Percentiles rank a stretch among this genome's conserved stretches.
These are phyloP conservation scores for Magnusiomyces fungicola DNA, from an alignment of 1,139 yeast species.

Conservation along the genomic window DNA sequence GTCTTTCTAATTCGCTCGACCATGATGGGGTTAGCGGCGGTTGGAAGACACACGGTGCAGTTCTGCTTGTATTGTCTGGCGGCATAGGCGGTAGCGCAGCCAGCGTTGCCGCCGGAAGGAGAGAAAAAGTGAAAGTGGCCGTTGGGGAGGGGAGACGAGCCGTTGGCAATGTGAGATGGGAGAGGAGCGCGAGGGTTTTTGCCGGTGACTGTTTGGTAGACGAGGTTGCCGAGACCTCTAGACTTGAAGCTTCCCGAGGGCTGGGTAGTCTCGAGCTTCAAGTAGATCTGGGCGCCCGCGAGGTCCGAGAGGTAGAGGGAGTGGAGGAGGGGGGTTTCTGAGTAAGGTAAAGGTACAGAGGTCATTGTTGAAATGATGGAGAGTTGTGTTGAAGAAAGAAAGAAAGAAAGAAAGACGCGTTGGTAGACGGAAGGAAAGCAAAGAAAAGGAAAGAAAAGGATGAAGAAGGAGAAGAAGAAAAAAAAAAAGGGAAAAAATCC, in stretches of 20 bases:
- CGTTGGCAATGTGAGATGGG: background rate
- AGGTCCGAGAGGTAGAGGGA: slow-evolving; percentile 27
- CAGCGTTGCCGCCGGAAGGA: slow-evolving; percentile 80
- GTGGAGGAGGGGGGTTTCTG: slow-evolving; percentile 30
- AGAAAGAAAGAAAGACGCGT: background rate
- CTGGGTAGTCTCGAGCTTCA: slow-evolving; percentile 58
- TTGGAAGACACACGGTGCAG: slow-evolving; percentile 64
- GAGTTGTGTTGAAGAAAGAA: background rate
- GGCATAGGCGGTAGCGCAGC: slow-evolving; percentile 64
- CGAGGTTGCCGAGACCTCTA: slow-evolving; percentile 38
- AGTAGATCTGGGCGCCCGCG: slow-evolving; percentile 37
- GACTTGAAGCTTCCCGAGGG: slow-evolving; percentile 69
- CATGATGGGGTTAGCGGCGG: slow-evolving; percentile 39
- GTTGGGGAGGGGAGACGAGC: slow-evolving; percentile 18
- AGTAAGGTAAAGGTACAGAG: slow-evolving; percentile 22
- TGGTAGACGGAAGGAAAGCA: background rate
- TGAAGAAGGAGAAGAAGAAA: background rate
- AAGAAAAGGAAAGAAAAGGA: no score
- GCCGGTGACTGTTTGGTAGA: slow-evolving; percentile 24
- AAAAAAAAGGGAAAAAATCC: background rate
- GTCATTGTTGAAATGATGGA: background rate
- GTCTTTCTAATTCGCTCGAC: slow-evolving; percentile 38
- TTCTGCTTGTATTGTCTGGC: slow-evolving; percentile 36
- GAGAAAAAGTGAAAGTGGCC: slow-evolving; percentile 46
- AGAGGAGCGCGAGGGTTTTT: slow-evolving; percentile 9